These are phyloP conservation scores for Nicotiana knightiana DNA, from an alignment of 257 asterid genomes.

Conservation along the genomic window DNA sequence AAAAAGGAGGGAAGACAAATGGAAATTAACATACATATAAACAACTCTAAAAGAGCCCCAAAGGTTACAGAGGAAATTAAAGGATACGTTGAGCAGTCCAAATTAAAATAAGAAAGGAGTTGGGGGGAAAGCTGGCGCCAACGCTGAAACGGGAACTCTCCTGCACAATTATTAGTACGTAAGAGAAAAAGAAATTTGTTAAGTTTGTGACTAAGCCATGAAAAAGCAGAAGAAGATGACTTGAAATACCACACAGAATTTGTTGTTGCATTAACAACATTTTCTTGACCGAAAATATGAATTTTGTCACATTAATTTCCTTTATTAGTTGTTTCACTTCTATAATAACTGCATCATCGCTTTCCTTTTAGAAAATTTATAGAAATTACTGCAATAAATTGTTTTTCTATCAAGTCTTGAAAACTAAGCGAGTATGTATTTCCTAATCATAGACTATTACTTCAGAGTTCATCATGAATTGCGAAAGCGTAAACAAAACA, in stretches of 20 bases:
- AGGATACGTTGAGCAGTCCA: neutral
- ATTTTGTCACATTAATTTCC: neutral
- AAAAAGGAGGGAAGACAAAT: neutral
- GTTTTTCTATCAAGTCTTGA: neutral
- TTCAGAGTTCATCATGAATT: too few species aligned
- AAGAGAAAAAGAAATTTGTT: neutral
- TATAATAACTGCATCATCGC: neutral
- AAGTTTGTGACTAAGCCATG: neutral
- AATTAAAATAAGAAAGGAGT: constrained; percentile 58
- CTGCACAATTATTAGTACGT: constrained; percentile 23
- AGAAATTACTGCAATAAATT: too few species aligned
- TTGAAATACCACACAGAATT: neutral
- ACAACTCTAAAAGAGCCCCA: neutral
- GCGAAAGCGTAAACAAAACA: neutral
- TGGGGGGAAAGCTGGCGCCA: constrained; percentile 37
- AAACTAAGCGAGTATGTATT: neutral
- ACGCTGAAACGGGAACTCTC: constrained; percentile 20
- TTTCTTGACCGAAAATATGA: neutral
- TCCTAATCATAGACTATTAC: neutral
- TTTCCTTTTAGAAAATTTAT: neutral
- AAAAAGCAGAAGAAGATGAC: neutral
- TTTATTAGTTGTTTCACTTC: neutral
- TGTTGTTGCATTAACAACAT: neutral
- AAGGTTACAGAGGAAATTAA: neutral
- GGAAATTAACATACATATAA: neutral